phyloP scores from a whole-genome alignment of 2,329 filamentous ascomycete genomes.

The Aureobasidium sp. region DNA sequence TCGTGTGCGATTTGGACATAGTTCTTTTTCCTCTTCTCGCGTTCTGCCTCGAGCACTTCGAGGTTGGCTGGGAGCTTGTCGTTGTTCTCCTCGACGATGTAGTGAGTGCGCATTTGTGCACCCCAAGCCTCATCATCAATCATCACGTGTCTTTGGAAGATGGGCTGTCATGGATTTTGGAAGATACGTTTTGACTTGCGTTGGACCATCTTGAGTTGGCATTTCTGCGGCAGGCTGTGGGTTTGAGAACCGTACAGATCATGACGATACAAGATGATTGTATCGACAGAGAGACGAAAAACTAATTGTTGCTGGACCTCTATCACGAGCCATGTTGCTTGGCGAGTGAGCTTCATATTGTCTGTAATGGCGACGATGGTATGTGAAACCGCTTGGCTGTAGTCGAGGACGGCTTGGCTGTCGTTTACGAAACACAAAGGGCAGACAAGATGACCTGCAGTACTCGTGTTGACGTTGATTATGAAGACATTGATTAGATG shows the following conservation, averaged over 20 bases:
- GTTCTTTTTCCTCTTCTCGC: background rate
- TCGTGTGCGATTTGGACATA: constrained; percentile 10
- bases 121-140: background rate
- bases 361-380: no score
- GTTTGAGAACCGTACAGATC: background rate
- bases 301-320: no score
- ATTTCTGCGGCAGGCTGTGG: background rate
- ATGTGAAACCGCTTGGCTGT: no score
- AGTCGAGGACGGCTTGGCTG: no score
- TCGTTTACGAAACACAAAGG: no score
- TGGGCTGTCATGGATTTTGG: background rate
- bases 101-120: background rate
- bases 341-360: no score
- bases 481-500: background rate
- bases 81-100: background rate
- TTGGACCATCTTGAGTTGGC: background rate
- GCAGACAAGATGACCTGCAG: no score
- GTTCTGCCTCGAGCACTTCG: background rate
- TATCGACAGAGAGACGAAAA: no score
- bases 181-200: background rate
- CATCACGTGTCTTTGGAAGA: background rate
- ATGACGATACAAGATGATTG: background rate
- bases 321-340: no score
- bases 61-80: background rate
- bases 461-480: background rate